Evolutionary conservation across 768 basidiomycete species (phyloP).

Genomic region (Termitomyces sp.): DNA sequence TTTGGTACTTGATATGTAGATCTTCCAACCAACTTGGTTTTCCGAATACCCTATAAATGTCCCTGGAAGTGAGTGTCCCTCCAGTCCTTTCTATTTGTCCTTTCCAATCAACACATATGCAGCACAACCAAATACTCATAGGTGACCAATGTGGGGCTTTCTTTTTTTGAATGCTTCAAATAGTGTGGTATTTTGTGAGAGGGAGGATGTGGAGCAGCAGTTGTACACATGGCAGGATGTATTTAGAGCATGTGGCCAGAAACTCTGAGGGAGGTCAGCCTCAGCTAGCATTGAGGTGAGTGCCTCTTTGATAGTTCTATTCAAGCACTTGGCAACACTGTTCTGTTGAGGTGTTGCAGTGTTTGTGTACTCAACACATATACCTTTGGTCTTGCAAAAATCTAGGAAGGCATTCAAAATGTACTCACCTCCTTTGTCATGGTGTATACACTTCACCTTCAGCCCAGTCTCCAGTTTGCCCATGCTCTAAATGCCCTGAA

Average conservation of each 20-base stretch:
- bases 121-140: constrained; percentile 27
- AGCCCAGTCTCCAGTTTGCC: background rate
- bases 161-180: background rate
- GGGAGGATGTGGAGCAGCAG: background rate
- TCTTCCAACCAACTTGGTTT: constrained; percentile 24
- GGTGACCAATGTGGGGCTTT: background rate
- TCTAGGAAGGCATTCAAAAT: background rate
- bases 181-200: background rate
- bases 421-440: background rate
- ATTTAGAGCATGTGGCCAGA: constrained; percentile 5
- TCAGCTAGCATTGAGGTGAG: constrained; percentile 16
- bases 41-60: constrained; percentile 29
- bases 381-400: background rate
- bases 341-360: constrained; percentile 30
- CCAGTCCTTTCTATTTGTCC: constrained; percentile 23
- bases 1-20: constrained; percentile 22
- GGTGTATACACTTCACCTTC: background rate
- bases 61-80: constrained; percentile 22
- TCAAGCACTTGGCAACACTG: constrained; percentile 37
- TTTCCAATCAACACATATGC: constrained; percentile 31
- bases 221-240: constrained; percentile 5
- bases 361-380: background rate
- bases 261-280: constrained; percentile 4
- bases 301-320: constrained; percentile 32
- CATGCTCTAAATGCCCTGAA: background rate